A percentile compares a stretch with the other conserved stretches of the same genome.
Conservation (phyloP, 441 rosid species). For the Arabidopsis hybrid region DNA sequence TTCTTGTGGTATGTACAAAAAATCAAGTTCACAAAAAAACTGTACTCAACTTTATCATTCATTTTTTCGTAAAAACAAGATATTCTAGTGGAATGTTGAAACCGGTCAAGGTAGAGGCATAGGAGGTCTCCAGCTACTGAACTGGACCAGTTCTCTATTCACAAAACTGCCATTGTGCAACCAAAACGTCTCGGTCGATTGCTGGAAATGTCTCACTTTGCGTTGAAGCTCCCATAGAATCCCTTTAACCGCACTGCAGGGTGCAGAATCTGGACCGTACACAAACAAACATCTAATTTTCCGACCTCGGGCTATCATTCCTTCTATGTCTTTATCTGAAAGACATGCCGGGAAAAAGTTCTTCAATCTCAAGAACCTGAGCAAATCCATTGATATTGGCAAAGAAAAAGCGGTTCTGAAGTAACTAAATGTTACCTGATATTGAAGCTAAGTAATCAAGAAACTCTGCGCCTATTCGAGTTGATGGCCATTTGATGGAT, state of each 20-base stretch:
- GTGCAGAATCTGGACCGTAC: conserved; percentile 70
- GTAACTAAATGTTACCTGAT: conserved; percentile 59
- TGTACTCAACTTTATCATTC: background rate
- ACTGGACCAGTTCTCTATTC: conserved; percentile 70
- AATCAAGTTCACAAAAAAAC: conserved; percentile 10
- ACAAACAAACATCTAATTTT: conserved; percentile 79
- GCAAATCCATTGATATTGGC: background rate
- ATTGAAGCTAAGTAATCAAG: conserved; percentile 86
- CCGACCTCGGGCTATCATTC: conserved; percentile 79
- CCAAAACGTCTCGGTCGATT: conserved; percentile 94
- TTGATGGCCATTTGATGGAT: conserved; percentile 96
- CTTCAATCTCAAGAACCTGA: conserved; percentile 2
- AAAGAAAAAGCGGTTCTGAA: background rate
- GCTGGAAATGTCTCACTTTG: conserved; percentile 90
- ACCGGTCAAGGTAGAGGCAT: conserved; percentile 69
- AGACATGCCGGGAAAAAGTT: conserved; percentile 23
- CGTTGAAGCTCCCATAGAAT: conserved; percentile 95
- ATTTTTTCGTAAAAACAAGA: conserved; percentile 1
- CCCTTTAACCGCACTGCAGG: conserved; percentile 82
- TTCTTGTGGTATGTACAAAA: conserved; percentile 31
- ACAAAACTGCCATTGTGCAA: conserved; percentile 81
- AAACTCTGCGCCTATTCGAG: conserved; percentile 72
- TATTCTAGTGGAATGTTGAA: conserved; percentile 8
- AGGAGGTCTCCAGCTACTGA: conserved; percentile 82
- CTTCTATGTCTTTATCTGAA: conserved; percentile 71